These are phyloP conservation scores for Naganishia vaughanmartiniae DNA, from an alignment of 768 basidiomycete species.

Conservation along the genomic window DNA sequence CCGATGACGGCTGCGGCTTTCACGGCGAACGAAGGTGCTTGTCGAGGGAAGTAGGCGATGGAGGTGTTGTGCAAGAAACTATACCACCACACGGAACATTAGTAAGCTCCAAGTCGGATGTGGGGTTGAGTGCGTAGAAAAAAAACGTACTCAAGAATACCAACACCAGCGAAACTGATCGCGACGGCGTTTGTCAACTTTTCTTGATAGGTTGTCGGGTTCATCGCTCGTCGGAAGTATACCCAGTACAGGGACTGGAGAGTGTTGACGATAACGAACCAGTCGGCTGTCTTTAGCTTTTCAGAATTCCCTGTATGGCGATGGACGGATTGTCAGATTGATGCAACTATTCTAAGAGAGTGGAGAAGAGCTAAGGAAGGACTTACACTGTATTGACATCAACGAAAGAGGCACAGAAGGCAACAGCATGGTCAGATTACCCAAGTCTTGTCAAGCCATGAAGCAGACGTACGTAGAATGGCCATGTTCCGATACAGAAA, in stretches of 20 bases:
- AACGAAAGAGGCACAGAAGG: not conserved
- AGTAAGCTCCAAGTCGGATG: not conserved
- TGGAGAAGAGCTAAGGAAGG: not conserved
- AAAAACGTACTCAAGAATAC: slow-evolving; percentile 29
- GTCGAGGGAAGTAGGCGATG: slow-evolving; percentile 41
- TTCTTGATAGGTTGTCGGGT: slow-evolving; percentile 41
- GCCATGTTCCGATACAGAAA: slow-evolving; percentile 43
- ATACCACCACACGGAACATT: not conserved
- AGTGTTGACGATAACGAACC: slow-evolving; percentile 48
- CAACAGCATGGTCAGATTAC: not conserved
- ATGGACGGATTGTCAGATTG: not conserved
- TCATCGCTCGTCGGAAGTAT: slow-evolving; percentile 35
- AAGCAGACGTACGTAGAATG: slow-evolving; percentile 43
- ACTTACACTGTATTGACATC: not conserved
- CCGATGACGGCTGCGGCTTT: slow-evolving; percentile 37
- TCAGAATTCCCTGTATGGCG: slow-evolving; percentile 36
- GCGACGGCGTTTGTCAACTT: slow-evolving; percentile 44
- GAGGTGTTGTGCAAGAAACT: slow-evolving; percentile 45
- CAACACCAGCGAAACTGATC: slow-evolving; percentile 49
- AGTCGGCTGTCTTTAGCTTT: slow-evolving; percentile 43
- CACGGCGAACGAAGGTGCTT: slow-evolving; percentile 41
- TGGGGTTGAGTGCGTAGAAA: not conserved
- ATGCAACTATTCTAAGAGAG: not conserved
- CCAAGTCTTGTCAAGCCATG: not conserved
- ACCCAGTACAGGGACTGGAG: slow-evolving; percentile 45